These are phyloP conservation scores for Sporothrix phasma DNA, from an alignment of 2,329 filamentous ascomycete genomes.

Conservation along the genomic window DNA sequence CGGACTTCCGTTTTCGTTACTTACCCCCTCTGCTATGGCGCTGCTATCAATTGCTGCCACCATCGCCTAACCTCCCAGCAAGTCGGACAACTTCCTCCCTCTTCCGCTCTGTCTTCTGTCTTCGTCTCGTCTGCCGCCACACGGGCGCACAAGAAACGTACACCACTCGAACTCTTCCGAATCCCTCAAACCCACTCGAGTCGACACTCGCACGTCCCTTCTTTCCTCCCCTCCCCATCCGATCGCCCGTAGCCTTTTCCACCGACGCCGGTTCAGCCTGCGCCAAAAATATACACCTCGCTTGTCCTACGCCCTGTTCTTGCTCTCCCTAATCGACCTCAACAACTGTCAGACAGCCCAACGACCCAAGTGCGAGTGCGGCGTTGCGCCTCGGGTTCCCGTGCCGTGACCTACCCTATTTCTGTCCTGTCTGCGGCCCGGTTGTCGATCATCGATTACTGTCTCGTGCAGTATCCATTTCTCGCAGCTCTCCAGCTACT, in stretches of 20 bases:
- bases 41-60: neutral
- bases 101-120: neutral
- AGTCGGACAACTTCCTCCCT: neutral
- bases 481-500: neutral
- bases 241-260: neutral
- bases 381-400: neutral
- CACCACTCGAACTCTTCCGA: neutral
- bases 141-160: neutral
- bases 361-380: neutral
- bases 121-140: neutral
- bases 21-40: conserved; percentile 11
- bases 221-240: neutral
- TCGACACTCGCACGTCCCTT: neutral
- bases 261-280: neutral
- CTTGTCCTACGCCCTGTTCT: neutral
- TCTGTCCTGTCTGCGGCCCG: neutral
- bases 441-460: conserved; percentile 7
- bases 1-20: neutral
- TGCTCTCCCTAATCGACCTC: neutral
- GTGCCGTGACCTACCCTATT: neutral
- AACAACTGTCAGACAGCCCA: neutral
- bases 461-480: neutral
- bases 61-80: conserved; percentile 8
- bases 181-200: neutral
- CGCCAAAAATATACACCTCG: neutral